phyloP scores from a whole-genome alignment of 352 stramenopile genomes.

The Pythium periplocum region DNA sequence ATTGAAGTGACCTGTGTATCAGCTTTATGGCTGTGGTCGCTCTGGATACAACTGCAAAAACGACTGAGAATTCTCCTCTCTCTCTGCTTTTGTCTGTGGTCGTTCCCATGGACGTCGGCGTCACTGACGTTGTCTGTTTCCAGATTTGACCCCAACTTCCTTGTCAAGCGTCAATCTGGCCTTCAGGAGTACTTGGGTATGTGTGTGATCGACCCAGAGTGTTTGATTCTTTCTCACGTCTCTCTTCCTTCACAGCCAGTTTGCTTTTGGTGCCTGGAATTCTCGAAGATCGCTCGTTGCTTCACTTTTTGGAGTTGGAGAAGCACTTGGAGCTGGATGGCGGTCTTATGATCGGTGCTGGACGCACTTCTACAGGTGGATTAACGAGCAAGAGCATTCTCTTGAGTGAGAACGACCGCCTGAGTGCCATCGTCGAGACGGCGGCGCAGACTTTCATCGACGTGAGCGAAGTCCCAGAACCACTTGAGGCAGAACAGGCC shows the following conservation, averaged over 20 bases:
- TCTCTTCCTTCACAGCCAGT: conserved; percentile 22
- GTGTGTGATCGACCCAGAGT: background rate
- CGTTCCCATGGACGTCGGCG: too few species aligned
- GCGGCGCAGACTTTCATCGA: conserved; percentile 78
- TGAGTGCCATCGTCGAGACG: conserved; percentile 73
- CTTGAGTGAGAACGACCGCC: conserved; percentile 70
- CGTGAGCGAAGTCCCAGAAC: conserved; percentile 75
- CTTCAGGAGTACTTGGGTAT: conserved; percentile 72
- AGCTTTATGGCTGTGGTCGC: too few species aligned
- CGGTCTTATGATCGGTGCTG: conserved; percentile 28
- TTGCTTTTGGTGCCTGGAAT: conserved; percentile 68
- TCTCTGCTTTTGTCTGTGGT: background rate
- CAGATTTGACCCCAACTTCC: conserved; percentile 82
- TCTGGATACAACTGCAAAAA: too few species aligned
- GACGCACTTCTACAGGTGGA: conserved; percentile 33
- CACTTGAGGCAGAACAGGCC: conserved; percentile 70
- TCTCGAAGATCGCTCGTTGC: conserved; percentile 65
- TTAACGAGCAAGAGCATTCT: conserved; percentile 45
- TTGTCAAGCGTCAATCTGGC: conserved; percentile 66
- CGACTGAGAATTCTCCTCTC: background rate
- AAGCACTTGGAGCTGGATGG: conserved; percentile 67
- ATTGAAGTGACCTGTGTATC: too few species aligned
- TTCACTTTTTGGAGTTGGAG: conserved; percentile 77
- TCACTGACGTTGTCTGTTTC: background rate
- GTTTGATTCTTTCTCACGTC: background rate